Evolutionary conservation across 768 basidiomycete genomes (phyloP), one percentile per base, ranked within the genome.

Genomic region (Boletus rubropictus): DNA sequence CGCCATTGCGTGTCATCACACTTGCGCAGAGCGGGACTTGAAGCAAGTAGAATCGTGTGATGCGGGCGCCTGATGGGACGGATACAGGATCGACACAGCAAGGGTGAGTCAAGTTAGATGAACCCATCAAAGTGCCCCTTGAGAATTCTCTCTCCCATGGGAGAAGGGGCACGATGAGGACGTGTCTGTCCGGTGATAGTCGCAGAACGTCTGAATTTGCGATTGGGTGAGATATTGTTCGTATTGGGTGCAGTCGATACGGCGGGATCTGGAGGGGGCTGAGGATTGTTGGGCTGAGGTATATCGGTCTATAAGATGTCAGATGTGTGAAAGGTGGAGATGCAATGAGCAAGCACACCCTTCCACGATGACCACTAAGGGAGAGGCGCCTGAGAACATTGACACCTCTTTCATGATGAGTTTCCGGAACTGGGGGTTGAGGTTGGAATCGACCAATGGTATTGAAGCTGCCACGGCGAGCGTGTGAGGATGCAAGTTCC

Each of bases 91-190:
- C 20, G 41, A 31, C 49, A 42, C 20, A 9, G 37, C 24, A 9
- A 44, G 40, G 47, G 42, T 33, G 43, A 11, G 29, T 44, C 47
- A 43, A 46, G 32, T 76, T 68, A 89, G 61, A 88, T 86, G 74
- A 92, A 92, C 40, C 89, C 84, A 61, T 92, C 89, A 56, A 91
- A 92, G 58, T 92, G 89, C 8, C 89, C 89, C 72, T 88, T 92
- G 56, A 92, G 76, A 50, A 92, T 90, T 49, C 89, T 76, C 68
- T 92, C 89, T 53, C 89, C 90, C 89, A 90, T 91, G 6, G 89
- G 89, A 32, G 86, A 89, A 17, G 88, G 89, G 3, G 85, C 86
- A 51, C 81, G 72, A 46, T 78, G 81, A 9, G 75, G 75, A 41
- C 75, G 75, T 12, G 73, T 69, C 39, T 64, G 60, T 35, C 74